These are phyloP conservation scores for Ascochyta fabae DNA, from an alignment of 2,329 filamentous ascomycete species.

Conservation along the genomic window DNA sequence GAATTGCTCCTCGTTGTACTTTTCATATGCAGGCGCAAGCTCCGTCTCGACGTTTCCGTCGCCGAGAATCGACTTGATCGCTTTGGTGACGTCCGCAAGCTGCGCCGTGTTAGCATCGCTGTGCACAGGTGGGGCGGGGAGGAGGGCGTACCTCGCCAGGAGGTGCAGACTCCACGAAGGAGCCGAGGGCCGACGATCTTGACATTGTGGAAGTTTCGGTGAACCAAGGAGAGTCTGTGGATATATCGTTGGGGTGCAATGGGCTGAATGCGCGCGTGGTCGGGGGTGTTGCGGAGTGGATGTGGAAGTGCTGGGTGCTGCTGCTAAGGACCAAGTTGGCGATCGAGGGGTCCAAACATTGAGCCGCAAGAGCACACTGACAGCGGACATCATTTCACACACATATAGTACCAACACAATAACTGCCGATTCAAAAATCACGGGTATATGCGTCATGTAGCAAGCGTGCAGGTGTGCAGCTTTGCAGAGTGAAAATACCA, in stretches of 20 bases:
- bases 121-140: constrained; percentile 1
- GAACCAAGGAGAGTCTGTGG: background rate
- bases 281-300: constrained; percentile 29
- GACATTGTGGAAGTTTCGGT: constrained; percentile 33
- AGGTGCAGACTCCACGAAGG: constrained; percentile 92
- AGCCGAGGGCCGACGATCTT: constrained; percentile 58
- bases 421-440: background rate
- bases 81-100: constrained; percentile 88
- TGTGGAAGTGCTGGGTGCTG: background rate
- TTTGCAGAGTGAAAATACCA: background rate
- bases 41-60: constrained; percentile 72
- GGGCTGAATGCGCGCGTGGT: constrained; percentile 6
- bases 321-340: constrained; percentile 26
- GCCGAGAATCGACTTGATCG: constrained; percentile 85
- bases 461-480: constrained; percentile 2
- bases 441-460: constrained; percentile 4
- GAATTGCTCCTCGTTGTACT: constrained; percentile 97
- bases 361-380: constrained; percentile 19
- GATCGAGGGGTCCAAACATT: constrained; percentile 24
- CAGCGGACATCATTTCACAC: background rate
- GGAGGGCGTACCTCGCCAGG: constrained; percentile 81
- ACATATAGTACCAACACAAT: no score
- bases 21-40: constrained; percentile 83
- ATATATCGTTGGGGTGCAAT: constrained; percentile 13
- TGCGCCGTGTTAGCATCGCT: constrained; percentile 50